Evolutionary conservation across 1,139 yeast species (phyloP).

Genomic region (Geotrichum aggregatum): DNA sequence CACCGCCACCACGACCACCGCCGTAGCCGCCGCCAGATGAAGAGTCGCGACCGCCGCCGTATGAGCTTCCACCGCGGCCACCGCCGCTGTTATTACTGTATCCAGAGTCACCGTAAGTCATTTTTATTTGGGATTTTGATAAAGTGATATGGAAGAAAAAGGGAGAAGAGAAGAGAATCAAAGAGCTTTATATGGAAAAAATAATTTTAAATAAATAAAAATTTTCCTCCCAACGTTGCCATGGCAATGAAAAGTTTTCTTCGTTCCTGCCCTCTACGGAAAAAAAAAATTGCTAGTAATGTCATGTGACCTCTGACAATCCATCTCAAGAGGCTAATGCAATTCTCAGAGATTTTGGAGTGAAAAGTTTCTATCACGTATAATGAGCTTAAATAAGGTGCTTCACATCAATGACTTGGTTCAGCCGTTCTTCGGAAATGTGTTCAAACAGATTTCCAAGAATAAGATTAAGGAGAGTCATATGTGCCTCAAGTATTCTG

Average conservation of each 20-base stretch:
- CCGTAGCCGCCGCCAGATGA: slow-evolving; percentile 18
- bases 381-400: too few relatives aligned
- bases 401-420: too few relatives aligned
- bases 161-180: background rate
- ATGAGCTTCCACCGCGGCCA: slow-evolving; percentile 29
- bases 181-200: slow-evolving; percentile 1
- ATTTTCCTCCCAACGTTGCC: slow-evolving; percentile 5
- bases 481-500: background rate
- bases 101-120: slow-evolving; percentile 22
- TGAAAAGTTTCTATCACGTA: too few relatives aligned
- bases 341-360: too few relatives aligned
- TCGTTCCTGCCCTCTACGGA: too few relatives aligned
- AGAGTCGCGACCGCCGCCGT: slow-evolving; percentile 27
- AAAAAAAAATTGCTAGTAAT: too few relatives aligned
- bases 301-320: too few relatives aligned
- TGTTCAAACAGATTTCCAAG: too few relatives aligned
- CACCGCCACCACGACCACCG: slow-evolving; percentile 26
- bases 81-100: slow-evolving; percentile 27
- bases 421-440: too few relatives aligned
- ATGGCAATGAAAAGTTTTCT: background rate
- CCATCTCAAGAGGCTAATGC: too few relatives aligned
- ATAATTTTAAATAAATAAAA: background rate
- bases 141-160: slow-evolving; percentile 9
- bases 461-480: too few relatives aligned
- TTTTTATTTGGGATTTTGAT: slow-evolving; percentile 7